Percentiles rank a stretch among this genome's conserved stretches.
These are phyloP conservation scores for Chlorella sp. DNA, from an alignment of 139 green algal genomes.

Conservation along the genomic window DNA sequence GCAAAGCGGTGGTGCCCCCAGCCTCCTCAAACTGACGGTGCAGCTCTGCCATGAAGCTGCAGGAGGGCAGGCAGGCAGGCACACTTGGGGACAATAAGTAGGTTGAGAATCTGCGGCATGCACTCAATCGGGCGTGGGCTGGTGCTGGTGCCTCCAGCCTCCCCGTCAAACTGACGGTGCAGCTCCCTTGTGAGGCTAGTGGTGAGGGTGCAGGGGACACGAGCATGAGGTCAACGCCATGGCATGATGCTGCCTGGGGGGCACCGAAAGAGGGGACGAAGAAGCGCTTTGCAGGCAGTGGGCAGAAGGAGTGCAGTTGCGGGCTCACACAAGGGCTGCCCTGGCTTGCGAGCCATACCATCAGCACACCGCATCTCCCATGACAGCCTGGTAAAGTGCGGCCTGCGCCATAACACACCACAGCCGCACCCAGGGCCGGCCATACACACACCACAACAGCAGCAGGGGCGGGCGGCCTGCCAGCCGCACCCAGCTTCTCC, in stretches of 20 bases:
- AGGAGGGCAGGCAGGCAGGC: neutral
- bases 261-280: neutral
- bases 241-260: too few relatives aligned
- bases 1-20: slow-evolving; percentile 52
- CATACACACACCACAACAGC: too few relatives aligned
- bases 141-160: too few relatives aligned
- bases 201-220: too few relatives aligned
- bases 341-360: too few relatives aligned
- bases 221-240: too few relatives aligned
- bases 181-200: too few relatives aligned
- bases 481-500: too few relatives aligned
- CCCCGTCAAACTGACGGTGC: too few relatives aligned
- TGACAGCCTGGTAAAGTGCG: neutral
- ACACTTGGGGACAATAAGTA: neutral
- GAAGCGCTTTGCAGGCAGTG: neutral
- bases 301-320: neutral
- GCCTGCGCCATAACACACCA: neutral
- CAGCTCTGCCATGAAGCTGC: slow-evolving; percentile 76
- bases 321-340: neutral
- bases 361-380: neutral
- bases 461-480: neutral
- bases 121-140: too few relatives aligned
- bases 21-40: slow-evolving; percentile 63
- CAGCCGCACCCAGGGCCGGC: neutral
- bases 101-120: too few relatives aligned